Conservation (phyloP, 208 protist genomes). For the Trypanosoma conorhini region DNA sequence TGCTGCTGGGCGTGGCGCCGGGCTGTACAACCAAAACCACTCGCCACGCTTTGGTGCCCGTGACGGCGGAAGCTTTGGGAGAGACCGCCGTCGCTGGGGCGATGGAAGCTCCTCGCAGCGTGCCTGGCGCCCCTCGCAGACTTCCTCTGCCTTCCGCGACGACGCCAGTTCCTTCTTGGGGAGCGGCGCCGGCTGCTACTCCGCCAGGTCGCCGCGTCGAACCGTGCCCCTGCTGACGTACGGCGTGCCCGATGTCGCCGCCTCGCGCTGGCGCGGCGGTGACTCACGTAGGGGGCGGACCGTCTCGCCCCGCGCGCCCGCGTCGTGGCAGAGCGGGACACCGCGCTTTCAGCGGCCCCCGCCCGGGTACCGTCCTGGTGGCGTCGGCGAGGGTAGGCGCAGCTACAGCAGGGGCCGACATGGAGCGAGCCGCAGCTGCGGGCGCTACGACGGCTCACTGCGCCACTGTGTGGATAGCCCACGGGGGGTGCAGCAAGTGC, state of each 20-base stretch:
- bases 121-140: constrained; percentile 3
- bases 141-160: not conserved
- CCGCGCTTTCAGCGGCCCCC: not conserved
- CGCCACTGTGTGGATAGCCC: not conserved
- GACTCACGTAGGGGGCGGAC: not conserved
- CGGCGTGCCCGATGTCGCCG: not conserved
- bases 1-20: not conserved
- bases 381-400: not conserved
- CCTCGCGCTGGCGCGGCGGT: not conserved
- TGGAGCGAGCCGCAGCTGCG: not conserved
- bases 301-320: not conserved
- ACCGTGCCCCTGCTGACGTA: constrained; percentile 27
- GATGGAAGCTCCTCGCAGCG: not conserved
- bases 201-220: constrained; percentile 1
- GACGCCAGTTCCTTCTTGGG: not conserved
- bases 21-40: not conserved
- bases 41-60: constrained; percentile 4
- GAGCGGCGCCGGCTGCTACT: not conserved
- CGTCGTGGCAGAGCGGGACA: not conserved
- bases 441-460: not conserved
- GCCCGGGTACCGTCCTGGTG: not conserved
- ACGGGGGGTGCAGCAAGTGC: too few species aligned
- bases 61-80: not conserved
- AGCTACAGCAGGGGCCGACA: not conserved
- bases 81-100: not conserved